phyloP scores from a whole-genome alignment of 768 basidiomycete species.

The Sistotremastrum niveocremeum region DNA sequence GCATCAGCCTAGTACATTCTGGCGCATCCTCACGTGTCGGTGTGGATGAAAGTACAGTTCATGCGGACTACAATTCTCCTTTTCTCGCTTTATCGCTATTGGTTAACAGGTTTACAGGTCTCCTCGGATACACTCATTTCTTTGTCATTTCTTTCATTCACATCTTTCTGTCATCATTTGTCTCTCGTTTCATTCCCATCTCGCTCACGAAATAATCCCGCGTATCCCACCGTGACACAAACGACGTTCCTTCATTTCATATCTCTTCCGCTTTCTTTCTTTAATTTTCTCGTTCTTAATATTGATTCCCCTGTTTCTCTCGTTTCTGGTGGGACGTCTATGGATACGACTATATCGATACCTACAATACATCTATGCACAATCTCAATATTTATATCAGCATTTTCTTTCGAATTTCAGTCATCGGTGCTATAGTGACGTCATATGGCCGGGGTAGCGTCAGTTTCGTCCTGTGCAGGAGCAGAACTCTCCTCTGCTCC shows the following conservation, averaged over 20 bases:
- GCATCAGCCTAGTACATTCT: conserved; percentile 36
- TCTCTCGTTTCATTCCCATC: conserved; percentile 2
- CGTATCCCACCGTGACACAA: too few relatives aligned
- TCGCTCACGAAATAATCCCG: too few relatives aligned
- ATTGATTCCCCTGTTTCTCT: conserved; percentile 12
- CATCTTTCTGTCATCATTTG: neutral
- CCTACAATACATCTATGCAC: conserved; percentile 25
- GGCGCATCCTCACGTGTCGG: conserved; percentile 66
- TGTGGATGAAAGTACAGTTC: conserved; percentile 35
- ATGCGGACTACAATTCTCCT: neutral
- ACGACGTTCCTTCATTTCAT: neutral
- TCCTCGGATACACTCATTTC: neutral
- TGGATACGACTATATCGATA: conserved; percentile 14
- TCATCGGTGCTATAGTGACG: conserved; percentile 23
- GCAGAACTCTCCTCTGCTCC: neutral
- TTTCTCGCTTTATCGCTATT: neutral
- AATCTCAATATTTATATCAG: conserved; percentile 19
- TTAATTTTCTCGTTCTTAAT: conserved; percentile 16
- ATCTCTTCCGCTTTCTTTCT: conserved; percentile 8
- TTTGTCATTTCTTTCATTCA: conserved; percentile 1
- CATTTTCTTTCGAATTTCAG: conserved; percentile 16
- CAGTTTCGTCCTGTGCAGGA: conserved; percentile 13
- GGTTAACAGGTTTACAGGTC: neutral
- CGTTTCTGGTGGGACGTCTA: conserved; percentile 15
- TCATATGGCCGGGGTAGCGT: conserved; percentile 13